Evolutionary conservation across 345 rosid genomes (phyloP).

Genomic region (Erucastrum elatum): DNA sequence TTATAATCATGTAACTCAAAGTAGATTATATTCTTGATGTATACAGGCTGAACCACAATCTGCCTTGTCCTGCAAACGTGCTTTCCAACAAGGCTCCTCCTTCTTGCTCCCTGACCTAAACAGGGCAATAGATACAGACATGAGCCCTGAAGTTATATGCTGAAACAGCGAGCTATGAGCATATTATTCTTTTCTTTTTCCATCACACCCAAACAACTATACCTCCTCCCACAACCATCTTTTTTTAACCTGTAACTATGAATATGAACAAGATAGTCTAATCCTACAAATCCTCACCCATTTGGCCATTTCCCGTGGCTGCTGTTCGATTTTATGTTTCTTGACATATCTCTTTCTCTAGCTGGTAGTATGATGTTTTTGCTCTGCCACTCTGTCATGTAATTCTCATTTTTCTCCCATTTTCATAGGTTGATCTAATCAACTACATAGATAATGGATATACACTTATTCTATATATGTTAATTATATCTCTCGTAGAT

Average conservation of each 20-base stretch:
- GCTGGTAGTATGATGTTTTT: not conserved
- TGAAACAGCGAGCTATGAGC: conserved; percentile 27
- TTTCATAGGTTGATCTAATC: not conserved
- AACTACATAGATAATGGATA: not conserved
- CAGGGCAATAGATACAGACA: conserved; percentile 49
- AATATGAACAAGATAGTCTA: conserved; percentile 19
- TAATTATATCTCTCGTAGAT: no score
- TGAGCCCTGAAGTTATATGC: conserved; percentile 33
- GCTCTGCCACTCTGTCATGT: not conserved
- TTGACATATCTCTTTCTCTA: not conserved
- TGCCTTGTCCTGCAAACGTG: conserved; percentile 23
- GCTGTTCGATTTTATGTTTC: not conserved
- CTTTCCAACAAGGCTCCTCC: conserved; percentile 33
- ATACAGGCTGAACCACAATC: conserved; percentile 38
- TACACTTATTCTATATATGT: not conserved
- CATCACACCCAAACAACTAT: conserved; percentile 2
- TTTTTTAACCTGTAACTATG: conserved; percentile 3
- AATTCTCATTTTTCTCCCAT: not conserved
- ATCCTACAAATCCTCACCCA: conserved; percentile 17
- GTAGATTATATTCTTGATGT: conserved; percentile 5
- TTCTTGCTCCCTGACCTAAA: conserved; percentile 70
- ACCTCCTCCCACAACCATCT: not conserved
- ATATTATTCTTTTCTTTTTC: conserved; percentile 35
- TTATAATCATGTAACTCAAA: conserved; percentile 8
- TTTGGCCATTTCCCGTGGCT: conserved; percentile 13